A percentile compares a stretch with the other conserved stretches of the same genome.
phyloP scores from a whole-genome alignment of 148 eudicot genomes.

The Amaranthus cruentus region DNA sequence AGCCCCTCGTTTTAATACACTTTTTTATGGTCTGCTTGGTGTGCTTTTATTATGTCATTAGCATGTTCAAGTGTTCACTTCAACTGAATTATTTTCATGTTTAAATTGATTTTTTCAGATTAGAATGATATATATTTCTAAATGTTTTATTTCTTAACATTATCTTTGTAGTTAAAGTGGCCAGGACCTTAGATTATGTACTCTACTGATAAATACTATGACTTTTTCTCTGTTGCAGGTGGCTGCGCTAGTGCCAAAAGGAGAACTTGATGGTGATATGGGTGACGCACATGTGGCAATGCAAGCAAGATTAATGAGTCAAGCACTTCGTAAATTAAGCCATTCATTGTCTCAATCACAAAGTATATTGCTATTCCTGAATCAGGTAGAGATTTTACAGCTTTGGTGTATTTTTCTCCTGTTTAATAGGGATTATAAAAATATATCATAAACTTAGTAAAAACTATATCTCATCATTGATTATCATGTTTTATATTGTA shows the following conservation, averaged over 20 bases:
- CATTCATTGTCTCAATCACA: slow-evolving; percentile 91
- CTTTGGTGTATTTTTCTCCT: not conserved
- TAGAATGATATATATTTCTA: no score
- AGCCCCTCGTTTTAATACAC: not conserved
- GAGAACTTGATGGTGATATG: slow-evolving; percentile 99
- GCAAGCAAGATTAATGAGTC: slow-evolving; percentile 99
- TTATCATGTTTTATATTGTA: not conserved
- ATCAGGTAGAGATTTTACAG: slow-evolving; percentile 51
- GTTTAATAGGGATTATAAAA: not conserved
- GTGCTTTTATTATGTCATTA: not conserved
- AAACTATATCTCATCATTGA: not conserved
- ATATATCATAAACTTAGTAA: not conserved
- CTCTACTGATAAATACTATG: not conserved
- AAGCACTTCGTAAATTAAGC: slow-evolving; percentile 95
- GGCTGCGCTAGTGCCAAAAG: slow-evolving; percentile 96
- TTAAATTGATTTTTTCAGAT: not conserved
- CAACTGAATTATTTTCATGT: not conserved
- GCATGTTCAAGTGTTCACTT: not conserved
- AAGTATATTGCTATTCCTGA: slow-evolving; percentile 72
- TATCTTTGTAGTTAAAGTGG: no score
- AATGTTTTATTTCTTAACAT: not conserved
- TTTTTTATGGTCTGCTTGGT: not conserved
- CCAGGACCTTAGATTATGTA: not conserved
- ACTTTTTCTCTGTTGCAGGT: slow-evolving; percentile 41
- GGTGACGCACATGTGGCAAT: slow-evolving; percentile 99